Percentiles rank a stretch among this genome's conserved stretches.
phyloP scores from a whole-genome alignment of 1,139 yeast genomes.

The Yamadazyma spencermartinsiae region DNA sequence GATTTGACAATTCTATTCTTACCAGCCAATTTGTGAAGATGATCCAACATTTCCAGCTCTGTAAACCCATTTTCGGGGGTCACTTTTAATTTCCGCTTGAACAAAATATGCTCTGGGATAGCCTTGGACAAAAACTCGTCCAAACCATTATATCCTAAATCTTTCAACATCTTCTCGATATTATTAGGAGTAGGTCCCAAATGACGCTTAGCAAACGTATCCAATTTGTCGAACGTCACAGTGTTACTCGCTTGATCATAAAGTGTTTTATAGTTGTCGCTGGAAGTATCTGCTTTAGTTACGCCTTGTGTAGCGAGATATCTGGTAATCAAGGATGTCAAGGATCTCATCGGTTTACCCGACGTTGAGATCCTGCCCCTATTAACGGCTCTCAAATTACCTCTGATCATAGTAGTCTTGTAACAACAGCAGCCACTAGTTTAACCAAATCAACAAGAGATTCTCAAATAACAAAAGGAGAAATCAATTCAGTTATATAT shows the following conservation, averaged over 20 bases:
- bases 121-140: constrained; percentile 71
- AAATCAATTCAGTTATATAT: neutral
- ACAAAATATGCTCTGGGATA: constrained; percentile 74
- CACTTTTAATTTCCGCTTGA: constrained; percentile 63
- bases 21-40: constrained; percentile 66
- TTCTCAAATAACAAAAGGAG: no score
- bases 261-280: constrained; percentile 41
- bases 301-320: neutral
- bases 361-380: neutral
- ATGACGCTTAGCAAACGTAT: constrained; percentile 88
- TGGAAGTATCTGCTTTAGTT: constrained; percentile 46
- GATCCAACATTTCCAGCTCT: constrained; percentile 76
- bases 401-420: neutral
- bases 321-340: neutral
- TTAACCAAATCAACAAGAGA: no score
- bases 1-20: constrained; percentile 73
- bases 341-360: neutral
- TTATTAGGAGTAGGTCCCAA: constrained; percentile 76
- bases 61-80: constrained; percentile 71
- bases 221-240: constrained; percentile 48
- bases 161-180: constrained; percentile 61
- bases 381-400: neutral
- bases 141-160: constrained; percentile 66
- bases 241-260: constrained; percentile 34
- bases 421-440: neutral